Conservation (phyloP, 2,329 filamentous ascomycete species). For the Aspergillus fijiensis region DNA sequence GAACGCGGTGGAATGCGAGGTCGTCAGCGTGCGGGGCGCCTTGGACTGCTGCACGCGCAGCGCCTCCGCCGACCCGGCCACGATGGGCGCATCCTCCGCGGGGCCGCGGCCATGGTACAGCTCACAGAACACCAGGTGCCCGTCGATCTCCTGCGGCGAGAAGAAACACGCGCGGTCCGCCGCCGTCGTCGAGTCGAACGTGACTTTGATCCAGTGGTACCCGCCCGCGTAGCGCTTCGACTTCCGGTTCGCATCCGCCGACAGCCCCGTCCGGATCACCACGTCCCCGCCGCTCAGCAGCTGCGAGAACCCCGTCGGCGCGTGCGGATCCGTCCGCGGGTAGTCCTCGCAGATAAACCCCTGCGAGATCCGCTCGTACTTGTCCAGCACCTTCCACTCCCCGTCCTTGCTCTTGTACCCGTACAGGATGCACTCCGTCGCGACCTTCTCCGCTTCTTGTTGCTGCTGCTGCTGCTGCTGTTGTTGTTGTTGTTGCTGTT, state of each 20-base stretch:
- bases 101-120: constrained; percentile 66
- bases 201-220: constrained; percentile 88
- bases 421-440: constrained; percentile 79
- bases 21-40: constrained; percentile 35
- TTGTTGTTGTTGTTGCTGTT: not conserved
- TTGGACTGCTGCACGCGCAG: constrained; percentile 27
- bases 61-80: constrained; percentile 44
- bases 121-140: constrained; percentile 70
- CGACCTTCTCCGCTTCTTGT: constrained; percentile 48
- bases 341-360: constrained; percentile 92
- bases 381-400: constrained; percentile 81
- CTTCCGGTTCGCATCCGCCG: constrained; percentile 70
- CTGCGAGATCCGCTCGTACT: constrained; percentile 78
- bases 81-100: constrained; percentile 62
- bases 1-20: constrained; percentile 38
- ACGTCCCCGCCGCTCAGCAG: constrained; percentile 72
- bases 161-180: constrained; percentile 68
- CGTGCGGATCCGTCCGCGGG: constrained; percentile 74
- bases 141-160: constrained; percentile 70
- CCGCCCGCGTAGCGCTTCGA: constrained; percentile 81
- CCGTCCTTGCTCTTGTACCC: constrained; percentile 70
- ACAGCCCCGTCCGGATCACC: constrained; percentile 66
- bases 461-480: not conserved
- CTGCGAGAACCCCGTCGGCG: constrained; percentile 68
- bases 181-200: constrained; percentile 71